Conservation (phyloP, 2,329 filamentous ascomycete species). For the Epichloe amarillans region DNA sequence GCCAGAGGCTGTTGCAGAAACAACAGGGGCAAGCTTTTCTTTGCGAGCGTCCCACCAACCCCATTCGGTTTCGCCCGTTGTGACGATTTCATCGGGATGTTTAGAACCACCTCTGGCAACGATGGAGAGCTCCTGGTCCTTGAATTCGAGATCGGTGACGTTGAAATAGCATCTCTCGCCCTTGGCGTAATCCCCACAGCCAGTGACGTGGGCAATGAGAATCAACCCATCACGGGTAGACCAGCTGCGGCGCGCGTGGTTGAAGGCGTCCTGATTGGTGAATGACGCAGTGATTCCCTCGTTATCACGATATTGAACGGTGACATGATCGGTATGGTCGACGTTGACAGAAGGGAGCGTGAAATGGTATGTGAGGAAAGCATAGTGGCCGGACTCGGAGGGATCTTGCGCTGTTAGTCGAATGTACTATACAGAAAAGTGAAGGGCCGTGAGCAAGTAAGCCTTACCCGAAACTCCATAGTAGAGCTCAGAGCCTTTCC, state of each 20-base stretch:
- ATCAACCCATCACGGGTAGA: conserved; percentile 10
- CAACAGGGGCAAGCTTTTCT: neutral
- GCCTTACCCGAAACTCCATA: conserved; percentile 11
- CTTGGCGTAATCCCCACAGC: conserved; percentile 14
- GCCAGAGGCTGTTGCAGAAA: neutral
- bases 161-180: conserved; percentile 19
- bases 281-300: conserved; percentile 9
- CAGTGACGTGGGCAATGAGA: conserved; percentile 13
- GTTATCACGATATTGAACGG: conserved; percentile 2
- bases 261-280: conserved; percentile 10
- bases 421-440: no score
- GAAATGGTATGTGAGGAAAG: conserved; percentile 16
- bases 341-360: conserved; percentile 17
- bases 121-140: conserved; percentile 7
- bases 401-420: conserved; percentile 8
- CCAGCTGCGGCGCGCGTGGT: conserved; percentile 13
- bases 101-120: conserved; percentile 10
- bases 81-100: conserved; percentile 12
- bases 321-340: conserved; percentile 14
- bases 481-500: conserved; percentile 12
- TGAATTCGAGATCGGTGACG: conserved; percentile 9
- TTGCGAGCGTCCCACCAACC: conserved; percentile 12
- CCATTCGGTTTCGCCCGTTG: conserved; percentile 13
- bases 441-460: neutral
- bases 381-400: conserved; percentile 12